Base-by-base conservation (phyloP, 1,284 basidiomycete species). In the Chalciporus piperatoides region DNA sequence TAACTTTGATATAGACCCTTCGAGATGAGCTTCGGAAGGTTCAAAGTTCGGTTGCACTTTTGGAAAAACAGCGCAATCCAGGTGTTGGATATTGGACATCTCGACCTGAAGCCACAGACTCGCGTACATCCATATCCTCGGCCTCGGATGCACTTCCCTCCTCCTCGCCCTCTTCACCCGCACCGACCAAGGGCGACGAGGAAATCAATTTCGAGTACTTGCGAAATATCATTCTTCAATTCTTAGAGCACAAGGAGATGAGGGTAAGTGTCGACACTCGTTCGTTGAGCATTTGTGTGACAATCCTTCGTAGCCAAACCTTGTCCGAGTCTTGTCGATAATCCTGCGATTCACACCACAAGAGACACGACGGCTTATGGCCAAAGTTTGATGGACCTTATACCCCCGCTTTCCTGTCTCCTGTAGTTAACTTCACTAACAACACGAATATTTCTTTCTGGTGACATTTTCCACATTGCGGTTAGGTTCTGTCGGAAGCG, bases 191-290 rank as follows among this genome's bases (percentile, higher is more conserved):
- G 41, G 77, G 79, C n/a, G 89, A 92, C 23, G 92, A 95, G 61
- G 92, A 95, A 54, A 79, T 97, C 51, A 97, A 95, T 63, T 74
- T 95, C n/a, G 94, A 97, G 70, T 97, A 97, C 69, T 71, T 97
- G 32, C 78, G 94, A 52, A 97, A 97, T 68, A 90, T 97, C 28
- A 91, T 97, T 46, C 65, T 97, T 38, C 94, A 97, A 66, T 97
- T 97, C 72, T 70, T 93, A 44, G 90, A 93, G 65, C 84, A 92
- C 69, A 90, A 89, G 61, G 88, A 92, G 64, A 92, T 92, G 90
- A 74, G 88, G 65, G 86, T 87, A 56, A 65, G 83, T 70, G 6
- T 24, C 14, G 4, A n/a, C 14, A 15, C 11, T 15, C 15, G n/a
- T 21, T 35, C 15, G 39, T 2, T 11, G 2, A 38, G 33, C 33